Conservation (phyloP, 208 protist species). For the Trypanosoma cruzi region DNA sequence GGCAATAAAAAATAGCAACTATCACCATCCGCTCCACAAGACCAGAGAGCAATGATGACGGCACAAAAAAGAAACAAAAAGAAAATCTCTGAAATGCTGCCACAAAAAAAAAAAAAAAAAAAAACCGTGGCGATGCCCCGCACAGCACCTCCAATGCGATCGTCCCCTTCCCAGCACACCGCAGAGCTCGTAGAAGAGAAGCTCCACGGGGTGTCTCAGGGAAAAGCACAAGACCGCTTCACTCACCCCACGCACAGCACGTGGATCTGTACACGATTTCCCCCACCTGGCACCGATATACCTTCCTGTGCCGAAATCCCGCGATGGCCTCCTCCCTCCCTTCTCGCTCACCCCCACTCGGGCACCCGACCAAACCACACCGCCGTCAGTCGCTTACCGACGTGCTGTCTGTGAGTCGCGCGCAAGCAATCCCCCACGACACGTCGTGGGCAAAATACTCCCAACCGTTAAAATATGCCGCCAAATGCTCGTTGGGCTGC, state of each 20-base stretch:
- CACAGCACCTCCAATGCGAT: too few species aligned
- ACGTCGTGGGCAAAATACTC: background rate
- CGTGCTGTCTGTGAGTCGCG: background rate
- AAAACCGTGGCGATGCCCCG: too few species aligned
- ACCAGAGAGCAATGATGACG: too few species aligned
- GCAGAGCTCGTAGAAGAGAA: too few species aligned
- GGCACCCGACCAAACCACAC: background rate
- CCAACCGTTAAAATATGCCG: background rate
- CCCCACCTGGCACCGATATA: background rate
- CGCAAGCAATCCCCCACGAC: conserved; percentile 3
- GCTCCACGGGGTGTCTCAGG: too few species aligned
- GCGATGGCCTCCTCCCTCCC: background rate
- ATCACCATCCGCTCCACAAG: too few species aligned
- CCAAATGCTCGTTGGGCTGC: background rate
- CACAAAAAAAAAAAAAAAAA: too few species aligned
- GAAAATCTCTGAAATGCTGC: too few species aligned
- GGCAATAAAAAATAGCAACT: conserved; percentile 5
- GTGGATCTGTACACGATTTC: background rate
- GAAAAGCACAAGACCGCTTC: too few species aligned
- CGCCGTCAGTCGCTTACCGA: background rate
- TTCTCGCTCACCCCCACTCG: background rate
- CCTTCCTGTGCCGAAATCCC: background rate
- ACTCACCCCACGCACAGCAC: background rate
- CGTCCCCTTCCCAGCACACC: too few species aligned
- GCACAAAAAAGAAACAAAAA: too few species aligned